Conservation (phyloP, 331 rosid genomes). For the Rosa hybrid region DNA sequence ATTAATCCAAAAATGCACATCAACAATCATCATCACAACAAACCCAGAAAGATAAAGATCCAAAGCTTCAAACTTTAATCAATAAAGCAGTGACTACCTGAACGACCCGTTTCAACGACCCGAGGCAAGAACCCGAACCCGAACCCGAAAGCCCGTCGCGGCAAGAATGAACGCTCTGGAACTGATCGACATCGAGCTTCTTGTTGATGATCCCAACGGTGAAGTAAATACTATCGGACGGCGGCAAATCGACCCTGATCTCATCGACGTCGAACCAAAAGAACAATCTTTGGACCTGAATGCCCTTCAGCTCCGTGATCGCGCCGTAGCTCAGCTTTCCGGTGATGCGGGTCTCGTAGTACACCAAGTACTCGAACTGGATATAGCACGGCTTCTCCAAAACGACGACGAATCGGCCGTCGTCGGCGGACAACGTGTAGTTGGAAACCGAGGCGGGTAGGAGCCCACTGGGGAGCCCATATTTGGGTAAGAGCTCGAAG, state of each 20-base stretch:
- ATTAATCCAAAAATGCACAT: too few species aligned
- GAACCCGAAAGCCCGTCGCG: conserved; percentile 31
- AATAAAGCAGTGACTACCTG: neutral
- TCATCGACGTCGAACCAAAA: conserved; percentile 80
- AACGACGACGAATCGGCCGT: conserved; percentile 62
- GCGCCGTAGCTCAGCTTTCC: conserved; percentile 84
- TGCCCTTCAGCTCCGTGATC: conserved; percentile 65
- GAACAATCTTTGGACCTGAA: conserved; percentile 68
- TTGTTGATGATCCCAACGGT: conserved; percentile 83
- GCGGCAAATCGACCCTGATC: conserved; percentile 96
- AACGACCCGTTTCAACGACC: too few species aligned
- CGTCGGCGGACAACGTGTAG: conserved; percentile 53
- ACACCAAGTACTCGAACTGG: conserved; percentile 71
- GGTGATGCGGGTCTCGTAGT: conserved; percentile 60
- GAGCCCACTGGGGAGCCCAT: conserved; percentile 84
- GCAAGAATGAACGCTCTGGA: conserved; percentile 69
- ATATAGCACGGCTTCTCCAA: conserved; percentile 66
- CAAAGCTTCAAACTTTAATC: neutral
- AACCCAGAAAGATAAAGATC: neutral
- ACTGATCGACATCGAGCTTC: conserved; percentile 75
- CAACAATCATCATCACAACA: neutral
- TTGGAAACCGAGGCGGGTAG: conserved; percentile 59
- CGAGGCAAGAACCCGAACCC: conserved; percentile 22
- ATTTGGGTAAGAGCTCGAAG: conserved; percentile 65
- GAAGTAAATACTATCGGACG: conserved; percentile 71